These are phyloP conservation scores for Phaffomyces antillensis DNA, from an alignment of 805 yeast species.

Conservation along the genomic window DNA sequence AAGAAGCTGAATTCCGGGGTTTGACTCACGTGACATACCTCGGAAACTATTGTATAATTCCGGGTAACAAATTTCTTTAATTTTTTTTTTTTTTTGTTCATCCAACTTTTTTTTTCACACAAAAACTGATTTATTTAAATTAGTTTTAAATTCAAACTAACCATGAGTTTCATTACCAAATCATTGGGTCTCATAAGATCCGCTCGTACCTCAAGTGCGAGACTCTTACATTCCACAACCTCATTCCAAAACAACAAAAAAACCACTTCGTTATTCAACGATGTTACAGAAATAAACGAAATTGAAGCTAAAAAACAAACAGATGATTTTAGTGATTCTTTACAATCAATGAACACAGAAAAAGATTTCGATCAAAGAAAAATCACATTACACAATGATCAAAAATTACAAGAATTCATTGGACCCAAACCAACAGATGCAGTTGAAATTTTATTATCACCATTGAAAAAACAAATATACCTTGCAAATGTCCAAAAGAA, in stretches of 20 bases:
- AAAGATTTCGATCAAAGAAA: conserved; percentile 17
- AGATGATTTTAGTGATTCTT: conserved; percentile 19
- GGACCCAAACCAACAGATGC: conserved; percentile 47
- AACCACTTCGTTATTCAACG: conserved; percentile 19
- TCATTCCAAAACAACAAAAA: not conserved
- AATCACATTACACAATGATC: conserved; percentile 29
- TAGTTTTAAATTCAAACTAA: no score
- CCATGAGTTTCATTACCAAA: conserved; percentile 2
- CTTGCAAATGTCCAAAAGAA: conserved; percentile 49
- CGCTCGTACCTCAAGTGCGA: not conserved
- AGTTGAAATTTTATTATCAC: conserved; percentile 51
- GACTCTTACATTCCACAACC: conserved; percentile 1
- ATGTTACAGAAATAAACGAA: conserved; percentile 16
- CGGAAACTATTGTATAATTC: no score
- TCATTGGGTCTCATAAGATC: conserved; percentile 4
- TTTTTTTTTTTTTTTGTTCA: no score
- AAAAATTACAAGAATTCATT: conserved; percentile 39
- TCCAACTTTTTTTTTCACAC: no score
- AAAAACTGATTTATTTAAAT: no score
- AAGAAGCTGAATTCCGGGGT: no score
- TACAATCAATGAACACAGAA: conserved; percentile 19
- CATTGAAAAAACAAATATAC: conserved; percentile 64
- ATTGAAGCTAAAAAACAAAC: conserved; percentile 11
- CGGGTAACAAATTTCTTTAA: no score
- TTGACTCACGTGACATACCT: no score